These are phyloP conservation scores for Penicillium sp. DNA, from an alignment of 2,329 filamentous ascomycete species.

Conservation along the genomic window DNA sequence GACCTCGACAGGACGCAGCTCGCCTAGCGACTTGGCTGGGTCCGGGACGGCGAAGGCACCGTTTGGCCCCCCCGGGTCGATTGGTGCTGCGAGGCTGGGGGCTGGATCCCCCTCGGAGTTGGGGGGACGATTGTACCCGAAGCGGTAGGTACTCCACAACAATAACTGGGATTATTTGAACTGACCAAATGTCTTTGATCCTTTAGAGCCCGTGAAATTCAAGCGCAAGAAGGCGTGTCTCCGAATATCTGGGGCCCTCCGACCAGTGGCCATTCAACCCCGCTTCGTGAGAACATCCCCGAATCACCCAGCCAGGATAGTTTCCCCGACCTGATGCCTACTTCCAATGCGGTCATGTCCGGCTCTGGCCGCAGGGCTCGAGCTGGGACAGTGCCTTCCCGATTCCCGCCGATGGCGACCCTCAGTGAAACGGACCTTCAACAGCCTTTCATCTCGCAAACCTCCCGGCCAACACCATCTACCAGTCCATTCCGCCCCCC, in stretches of 20 bases:
- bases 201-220: conserved; percentile 84
- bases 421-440: conserved; percentile 59
- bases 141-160: conserved; percentile 65
- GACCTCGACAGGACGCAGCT: conserved; percentile 76
- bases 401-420: conserved; percentile 76
- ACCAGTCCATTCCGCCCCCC: conserved; percentile 81
- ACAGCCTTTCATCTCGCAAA: conserved; percentile 66
- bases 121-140: conserved; percentile 78
- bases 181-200: conserved; percentile 4
- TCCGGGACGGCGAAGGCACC: conserved; percentile 67
- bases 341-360: conserved; percentile 65
- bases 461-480: conserved; percentile 80
- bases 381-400: conserved; percentile 92
- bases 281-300: conserved; percentile 93
- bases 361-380: conserved; percentile 73
- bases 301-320: conserved; percentile 91
- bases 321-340: conserved; percentile 83
- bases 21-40: conserved; percentile 71
- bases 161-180: neutral
- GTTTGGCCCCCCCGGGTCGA: conserved; percentile 62
- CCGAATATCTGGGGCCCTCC: conserved; percentile 86
- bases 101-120: conserved; percentile 94
- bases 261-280: conserved; percentile 93
- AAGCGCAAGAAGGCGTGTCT: conserved; percentile 89
- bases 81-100: conserved; percentile 67